Evolutionary conservation across 148 eudicot genomes (phyloP), one percentile per base, ranked within the genome.

Genomic region (Rhododendron henanense): DNA sequence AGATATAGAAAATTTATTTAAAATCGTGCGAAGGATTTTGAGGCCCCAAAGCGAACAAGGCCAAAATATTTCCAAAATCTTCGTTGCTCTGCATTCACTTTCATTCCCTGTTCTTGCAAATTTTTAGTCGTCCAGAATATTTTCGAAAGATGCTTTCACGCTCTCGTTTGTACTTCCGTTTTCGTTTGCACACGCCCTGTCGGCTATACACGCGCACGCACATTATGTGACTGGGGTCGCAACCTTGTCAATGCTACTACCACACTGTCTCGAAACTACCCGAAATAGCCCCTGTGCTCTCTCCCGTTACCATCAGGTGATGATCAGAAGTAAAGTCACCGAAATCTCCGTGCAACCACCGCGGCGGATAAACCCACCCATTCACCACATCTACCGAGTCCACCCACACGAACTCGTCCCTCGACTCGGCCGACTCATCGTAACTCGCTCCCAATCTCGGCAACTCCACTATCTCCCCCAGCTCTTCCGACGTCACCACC

Each of bases 391-490:
- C 92, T 31, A 79, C 81, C 45, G 88, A 79, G 84, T 91, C 90
- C 2, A 84, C 79, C 21, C 57, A 87, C 85, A 87, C 87, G 23
- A 87, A 88, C 19, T 92, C 91, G 73, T 14, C 39, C 41, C 76
- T 71, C 19, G 41, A 71, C 76, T 28, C 37, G 33, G 88, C 83
- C 83, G 87, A 91, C 61, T 87, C 91, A 35, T 83, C 61, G n/a
- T 59, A 90, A 87, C 89, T 84, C 87, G 21, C 71, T 6, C 87
- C 95, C 44, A 94, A 81, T 67, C 90, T 92, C 74, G 97, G 97
- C 6, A 93, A 25, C 91, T 94, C 90, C 19, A 94, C 92, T 55
- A 94, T 93, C 87, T 93, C 90, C 13, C 91, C 90, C 33, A 93
- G 80, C 63, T 90, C 93, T 50, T 92, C 92, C 41, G 73, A n/a